Conservation (phyloP, 75 land plant species). For the Sequoia sempervirens region DNA sequence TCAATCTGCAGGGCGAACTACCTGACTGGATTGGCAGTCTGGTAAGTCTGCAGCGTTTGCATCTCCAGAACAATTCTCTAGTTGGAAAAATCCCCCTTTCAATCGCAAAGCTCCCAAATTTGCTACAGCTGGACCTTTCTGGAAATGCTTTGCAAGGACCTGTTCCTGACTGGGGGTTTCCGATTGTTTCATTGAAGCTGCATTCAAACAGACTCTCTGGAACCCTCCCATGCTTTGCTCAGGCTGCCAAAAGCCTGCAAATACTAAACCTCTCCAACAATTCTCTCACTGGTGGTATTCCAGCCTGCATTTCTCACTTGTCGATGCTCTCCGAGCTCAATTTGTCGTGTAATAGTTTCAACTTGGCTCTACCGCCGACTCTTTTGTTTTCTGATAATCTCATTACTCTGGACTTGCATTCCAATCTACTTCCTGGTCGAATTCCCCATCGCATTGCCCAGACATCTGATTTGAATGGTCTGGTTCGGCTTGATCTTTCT, state of each 20-base stretch:
- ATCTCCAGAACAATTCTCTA: constrained; percentile 30
- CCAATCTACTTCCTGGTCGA: constrained; percentile 54
- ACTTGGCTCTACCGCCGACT: constrained; percentile 45
- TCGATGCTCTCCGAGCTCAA: constrained; percentile 37
- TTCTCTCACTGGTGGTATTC: constrained; percentile 56
- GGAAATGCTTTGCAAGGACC: constrained; percentile 37
- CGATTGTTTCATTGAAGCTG: constrained; percentile 34
- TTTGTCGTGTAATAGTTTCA: constrained; percentile 51
- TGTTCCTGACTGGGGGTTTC: constrained; percentile 41
- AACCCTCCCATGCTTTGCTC: constrained; percentile 56
- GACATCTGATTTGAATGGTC: constrained; percentile 27
- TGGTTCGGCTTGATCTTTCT: constrained; percentile 62
- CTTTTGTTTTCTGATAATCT: constrained; percentile 48
- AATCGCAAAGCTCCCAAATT: constrained; percentile 26
- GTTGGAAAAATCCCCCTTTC: constrained; percentile 45
- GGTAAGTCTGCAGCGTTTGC: constrained; percentile 26
- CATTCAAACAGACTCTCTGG: constrained; percentile 41
- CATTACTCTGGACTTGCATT: constrained; percentile 57
- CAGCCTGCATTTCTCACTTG: constrained; percentile 51
- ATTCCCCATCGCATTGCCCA: constrained; percentile 45
- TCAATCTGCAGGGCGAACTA: constrained; percentile 24
- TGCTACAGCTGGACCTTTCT: constrained; percentile 42
- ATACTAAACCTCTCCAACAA: constrained; percentile 43
- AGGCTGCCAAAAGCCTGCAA: constrained; percentile 30
- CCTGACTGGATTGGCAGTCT: constrained; percentile 55